These are phyloP conservation scores for Plasmodium cynomolgi DNA, from an alignment of 169 alveolate species.

Conservation along the genomic window DNA sequence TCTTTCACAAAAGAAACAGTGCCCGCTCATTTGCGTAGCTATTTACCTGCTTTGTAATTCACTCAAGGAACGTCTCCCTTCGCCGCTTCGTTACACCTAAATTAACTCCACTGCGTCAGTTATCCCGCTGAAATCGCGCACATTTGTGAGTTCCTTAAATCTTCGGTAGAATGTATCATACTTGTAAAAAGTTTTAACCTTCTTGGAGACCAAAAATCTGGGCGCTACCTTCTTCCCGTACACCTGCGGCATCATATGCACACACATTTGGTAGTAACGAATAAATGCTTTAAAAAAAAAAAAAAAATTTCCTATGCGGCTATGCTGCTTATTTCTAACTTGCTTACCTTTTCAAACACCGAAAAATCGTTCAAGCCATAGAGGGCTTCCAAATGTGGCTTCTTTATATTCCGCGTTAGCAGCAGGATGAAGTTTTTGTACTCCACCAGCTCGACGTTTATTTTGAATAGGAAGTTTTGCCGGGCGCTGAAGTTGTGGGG, in stretches of 20 bases:
- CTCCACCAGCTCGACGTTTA: constrained; percentile 62
- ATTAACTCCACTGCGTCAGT: constrained; percentile 66
- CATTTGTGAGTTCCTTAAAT: constrained; percentile 64
- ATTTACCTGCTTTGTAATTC: neutral
- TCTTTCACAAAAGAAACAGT: neutral
- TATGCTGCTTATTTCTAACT: neutral
- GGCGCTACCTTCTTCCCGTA: constrained; percentile 73
- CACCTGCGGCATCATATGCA: constrained; percentile 22
- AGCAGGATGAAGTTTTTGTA: constrained; percentile 55
- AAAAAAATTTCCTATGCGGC: neutral
- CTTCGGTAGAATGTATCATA: constrained; percentile 46
- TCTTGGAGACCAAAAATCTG: constrained; percentile 47
- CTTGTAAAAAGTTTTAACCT: constrained; percentile 58
- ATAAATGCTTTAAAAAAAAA: constrained; percentile 4
- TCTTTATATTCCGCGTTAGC: constrained; percentile 25
- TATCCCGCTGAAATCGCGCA: constrained; percentile 66
- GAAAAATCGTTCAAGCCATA: constrained; percentile 73
- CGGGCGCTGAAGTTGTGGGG: constrained; percentile 50
- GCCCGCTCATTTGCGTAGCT: neutral
- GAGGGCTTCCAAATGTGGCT: constrained; percentile 41
- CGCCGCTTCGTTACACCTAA: neutral
- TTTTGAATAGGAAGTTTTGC: constrained; percentile 64
- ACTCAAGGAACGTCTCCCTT: neutral
- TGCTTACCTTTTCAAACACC: constrained; percentile 54
- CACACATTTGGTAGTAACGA: neutral